These are phyloP conservation scores for Penicillium angulare DNA, from an alignment of 495 filamentous ascomycete species.

Conservation along the genomic window DNA sequence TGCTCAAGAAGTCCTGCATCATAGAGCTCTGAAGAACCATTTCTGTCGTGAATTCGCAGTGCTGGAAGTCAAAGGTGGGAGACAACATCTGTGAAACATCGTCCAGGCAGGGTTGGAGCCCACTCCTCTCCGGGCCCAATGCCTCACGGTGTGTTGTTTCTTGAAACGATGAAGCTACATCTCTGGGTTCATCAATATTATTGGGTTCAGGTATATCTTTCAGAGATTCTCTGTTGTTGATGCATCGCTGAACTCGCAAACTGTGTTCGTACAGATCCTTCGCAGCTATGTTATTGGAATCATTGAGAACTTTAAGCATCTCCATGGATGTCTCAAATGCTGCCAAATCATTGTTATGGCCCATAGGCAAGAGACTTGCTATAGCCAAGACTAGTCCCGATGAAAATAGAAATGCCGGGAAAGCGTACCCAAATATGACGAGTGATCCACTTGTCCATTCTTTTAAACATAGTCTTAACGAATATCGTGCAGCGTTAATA, in stretches of 20 bases:
- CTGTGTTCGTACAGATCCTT: constrained; percentile 32
- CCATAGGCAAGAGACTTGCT: constrained; percentile 31
- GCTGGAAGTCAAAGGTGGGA: not conserved
- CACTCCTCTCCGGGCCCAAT: no score
- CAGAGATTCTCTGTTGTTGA: no score
- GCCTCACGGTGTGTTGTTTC: no score
- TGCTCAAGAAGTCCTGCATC: constrained; percentile 37
- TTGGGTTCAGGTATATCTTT: no score
- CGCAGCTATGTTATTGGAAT: constrained; percentile 32
- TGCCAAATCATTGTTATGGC: constrained; percentile 23
- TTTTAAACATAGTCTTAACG: constrained; percentile 32
- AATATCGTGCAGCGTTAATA: constrained; percentile 38
- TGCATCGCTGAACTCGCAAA: constrained; percentile 21
- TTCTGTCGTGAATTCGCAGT: constrained; percentile 27
- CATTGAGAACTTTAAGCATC: constrained; percentile 31
- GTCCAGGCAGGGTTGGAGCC: no score
- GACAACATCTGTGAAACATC: no score
- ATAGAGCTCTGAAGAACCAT: constrained; percentile 37
- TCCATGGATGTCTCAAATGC: constrained; percentile 33
- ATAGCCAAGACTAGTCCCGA: constrained; percentile 33
- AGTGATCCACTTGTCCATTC: constrained; percentile 40
- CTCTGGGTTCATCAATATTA: no score
- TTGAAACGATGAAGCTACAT: no score
- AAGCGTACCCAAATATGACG: constrained; percentile 35
- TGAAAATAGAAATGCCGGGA: constrained; percentile 40